Evolutionary conservation across 441 rosid genomes (phyloP), one percentile per base, ranked within the genome.

Genomic region (Corymbia calophylla): DNA sequence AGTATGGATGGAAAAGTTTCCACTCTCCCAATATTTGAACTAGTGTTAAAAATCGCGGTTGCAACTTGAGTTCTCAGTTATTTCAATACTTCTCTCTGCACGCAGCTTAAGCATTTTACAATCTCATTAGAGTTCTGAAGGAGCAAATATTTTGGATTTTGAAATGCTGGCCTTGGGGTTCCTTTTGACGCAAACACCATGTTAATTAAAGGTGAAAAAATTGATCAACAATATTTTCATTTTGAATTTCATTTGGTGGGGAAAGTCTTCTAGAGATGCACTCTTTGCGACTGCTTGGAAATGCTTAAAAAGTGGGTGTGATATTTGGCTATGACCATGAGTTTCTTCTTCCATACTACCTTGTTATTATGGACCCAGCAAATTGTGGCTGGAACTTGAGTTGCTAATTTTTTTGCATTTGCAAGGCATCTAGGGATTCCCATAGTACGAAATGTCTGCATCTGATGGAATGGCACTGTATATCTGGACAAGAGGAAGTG

Each of bases 381-480:
- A 77, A 44, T 44, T 77, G 84, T 44, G 84, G 84, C 84, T 77
- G 84, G 84, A 77, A 44, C 48, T 13, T 12, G 84, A 77, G 51
- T 44, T 77, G 84, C 53, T 44, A 6, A 44, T 13, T 12, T 13
- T 12, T 23, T 44, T 23, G 27, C 18, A 77, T 77, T 77, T 44
- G 51, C 84, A 44, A 13, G 51, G 84, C n/a, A 77, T 77, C 84
- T 44, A 77, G 51, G 53, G 84, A 44, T 77, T 44, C 81, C 87
- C 81, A 90, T 51, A 35, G 53, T 51, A 23, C 86, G 86, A 87
- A 87, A 88, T 77, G 90, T 92, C 92, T 55, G 87, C 91, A 66
- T 91, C 92, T 77, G 89, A 89, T 73, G 86, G 87, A 89, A 82
- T 55, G 29, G 87, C n/a, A 35, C 8, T 60, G 49, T 48, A 53